A percentile compares a stretch with the other conserved stretches of the same genome.
phyloP scores from a whole-genome alignment of 2,329 filamentous ascomycete genomes.

The Aspergillus persii region DNA sequence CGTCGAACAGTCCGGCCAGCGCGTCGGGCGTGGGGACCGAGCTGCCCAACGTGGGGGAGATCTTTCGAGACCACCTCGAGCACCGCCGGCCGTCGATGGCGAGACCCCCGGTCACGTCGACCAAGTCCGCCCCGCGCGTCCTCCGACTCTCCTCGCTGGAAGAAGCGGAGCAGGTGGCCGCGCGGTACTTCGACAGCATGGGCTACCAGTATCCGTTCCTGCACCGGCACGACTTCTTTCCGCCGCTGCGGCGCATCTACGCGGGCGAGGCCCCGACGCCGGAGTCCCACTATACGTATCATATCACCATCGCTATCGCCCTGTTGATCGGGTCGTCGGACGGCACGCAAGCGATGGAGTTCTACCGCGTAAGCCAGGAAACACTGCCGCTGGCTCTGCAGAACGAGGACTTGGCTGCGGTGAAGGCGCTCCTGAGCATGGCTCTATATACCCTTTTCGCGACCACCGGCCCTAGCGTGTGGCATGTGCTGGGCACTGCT shows the following conservation, averaged over 20 bases:
- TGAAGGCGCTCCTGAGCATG: conserved; percentile 37
- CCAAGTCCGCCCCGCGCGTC: conserved; percentile 26
- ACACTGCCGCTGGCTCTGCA: conserved; percentile 34
- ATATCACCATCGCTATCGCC: conserved; percentile 38
- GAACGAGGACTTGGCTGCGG: conserved; percentile 38
- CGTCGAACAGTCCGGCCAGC: conserved; percentile 12
- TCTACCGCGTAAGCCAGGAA: conserved; percentile 36
- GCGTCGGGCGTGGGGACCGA: conserved; percentile 27
- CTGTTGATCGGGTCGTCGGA: conserved; percentile 35
- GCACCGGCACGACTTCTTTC: conserved; percentile 34
- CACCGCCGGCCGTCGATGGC: conserved; percentile 36
- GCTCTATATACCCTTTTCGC: conserved; percentile 40
- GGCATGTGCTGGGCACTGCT: conserved; percentile 40
- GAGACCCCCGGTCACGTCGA: conserved; percentile 24
- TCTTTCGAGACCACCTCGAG: conserved; percentile 40
- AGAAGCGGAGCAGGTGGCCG: conserved; percentile 33
- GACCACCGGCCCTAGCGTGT: conserved; percentile 38
- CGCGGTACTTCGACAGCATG: conserved; percentile 39
- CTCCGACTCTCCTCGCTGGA: conserved; percentile 35
- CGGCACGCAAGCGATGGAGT: conserved; percentile 30
- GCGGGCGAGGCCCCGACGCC: conserved; percentile 31
- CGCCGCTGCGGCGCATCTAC: conserved; percentile 35
- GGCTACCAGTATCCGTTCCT: conserved; percentile 41
- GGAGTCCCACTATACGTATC: conserved; percentile 36
- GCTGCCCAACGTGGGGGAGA: conserved; percentile 39